Evolutionary conservation across 495 filamentous ascomycete genomes (phyloP), one percentile per base, ranked within the genome.

Genomic region (Aspergillus homomorphus): DNA sequence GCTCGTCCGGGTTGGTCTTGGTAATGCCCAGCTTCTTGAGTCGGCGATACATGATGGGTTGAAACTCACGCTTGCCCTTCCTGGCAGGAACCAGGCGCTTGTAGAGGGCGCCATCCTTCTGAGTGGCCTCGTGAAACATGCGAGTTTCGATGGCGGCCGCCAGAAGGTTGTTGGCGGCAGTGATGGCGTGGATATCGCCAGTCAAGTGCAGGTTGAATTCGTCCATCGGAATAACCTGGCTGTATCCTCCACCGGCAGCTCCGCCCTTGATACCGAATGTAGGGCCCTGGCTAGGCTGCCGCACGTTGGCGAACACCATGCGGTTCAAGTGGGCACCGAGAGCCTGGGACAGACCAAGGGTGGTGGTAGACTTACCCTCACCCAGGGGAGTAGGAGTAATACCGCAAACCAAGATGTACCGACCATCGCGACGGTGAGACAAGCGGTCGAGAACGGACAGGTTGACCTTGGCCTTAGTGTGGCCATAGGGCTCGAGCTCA

Each of bases 181-280:
- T 90, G 67, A 98, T 93, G 43, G 94, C 94, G 70, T 98, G 94
- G 60, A 98, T 98, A 70, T 98, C 94, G 63, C 94, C 94, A 44
- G 94, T 98, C 69, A 98, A 76, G 69, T 98, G 94, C 60, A 98
- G 80, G 70, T 98, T 98, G 80, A 98, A 98, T 71, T 98, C 94
- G 62, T 98, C 94, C 94, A 98, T 98, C 53, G 94, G 94, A 63
- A 98, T 98, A 66, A 98, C 94, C 73, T 98, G 94, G 71, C 90
- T 95, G 80, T 96, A 98, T 16, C 94, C 94, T 62, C 94, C 94
- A 66, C 94, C 94, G 56, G 94, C 94, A 53, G 94, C 94, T 61
- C 94, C 94, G 45, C 94, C 94, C 77, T 98, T 98, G 80, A 98
- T 97, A 66, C 94, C 94, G 68, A 98, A 98, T 0, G 94, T 98